These are phyloP conservation scores for Elaeis oleifera DNA, from an alignment of 202 grass and related monocot species.

Conservation along the genomic window DNA sequence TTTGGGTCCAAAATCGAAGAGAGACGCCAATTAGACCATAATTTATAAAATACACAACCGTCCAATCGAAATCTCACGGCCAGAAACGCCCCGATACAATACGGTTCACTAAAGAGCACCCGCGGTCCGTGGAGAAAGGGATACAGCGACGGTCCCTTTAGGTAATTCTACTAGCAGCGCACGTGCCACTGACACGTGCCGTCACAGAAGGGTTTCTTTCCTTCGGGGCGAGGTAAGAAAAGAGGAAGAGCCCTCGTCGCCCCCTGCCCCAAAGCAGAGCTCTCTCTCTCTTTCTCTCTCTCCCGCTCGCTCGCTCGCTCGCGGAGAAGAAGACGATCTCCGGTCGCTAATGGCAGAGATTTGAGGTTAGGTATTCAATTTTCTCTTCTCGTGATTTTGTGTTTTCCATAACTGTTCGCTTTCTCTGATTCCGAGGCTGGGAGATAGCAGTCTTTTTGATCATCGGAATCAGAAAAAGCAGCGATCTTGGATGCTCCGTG, in stretches of 20 bases:
- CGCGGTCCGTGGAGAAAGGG: too few species aligned
- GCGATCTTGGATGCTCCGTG: neutral
- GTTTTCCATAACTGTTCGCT: slow-evolving; percentile 4
- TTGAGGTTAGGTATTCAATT: slow-evolving; percentile 3
- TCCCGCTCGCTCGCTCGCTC: neutral
- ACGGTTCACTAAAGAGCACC: too few species aligned
- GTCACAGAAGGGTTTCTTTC: too few species aligned
- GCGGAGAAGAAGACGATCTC: neutral
- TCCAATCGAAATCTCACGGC: too few species aligned
- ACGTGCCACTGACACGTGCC: too few species aligned
- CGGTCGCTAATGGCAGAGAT: slow-evolving; percentile 14
- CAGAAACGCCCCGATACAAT: too few species aligned
- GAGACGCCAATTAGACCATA: too few species aligned
- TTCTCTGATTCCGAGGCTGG: neutral
- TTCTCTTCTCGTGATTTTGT: neutral
- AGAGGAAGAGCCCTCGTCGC: slow-evolving; percentile 15
- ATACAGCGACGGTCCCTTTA: too few species aligned
- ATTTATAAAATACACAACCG: too few species aligned
- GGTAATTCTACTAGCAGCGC: too few species aligned
- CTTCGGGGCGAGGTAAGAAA: neutral
- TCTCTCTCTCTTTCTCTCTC: slow-evolving; percentile 14
- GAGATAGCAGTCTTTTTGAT: slow-evolving; percentile 1
- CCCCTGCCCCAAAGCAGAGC: slow-evolving; percentile 9
- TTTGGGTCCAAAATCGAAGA: too few species aligned
- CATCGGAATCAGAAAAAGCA: neutral